Base-by-base conservation (phyloP, 352 stramenopile genomes). In the Plasmopara halstedii region DNA sequence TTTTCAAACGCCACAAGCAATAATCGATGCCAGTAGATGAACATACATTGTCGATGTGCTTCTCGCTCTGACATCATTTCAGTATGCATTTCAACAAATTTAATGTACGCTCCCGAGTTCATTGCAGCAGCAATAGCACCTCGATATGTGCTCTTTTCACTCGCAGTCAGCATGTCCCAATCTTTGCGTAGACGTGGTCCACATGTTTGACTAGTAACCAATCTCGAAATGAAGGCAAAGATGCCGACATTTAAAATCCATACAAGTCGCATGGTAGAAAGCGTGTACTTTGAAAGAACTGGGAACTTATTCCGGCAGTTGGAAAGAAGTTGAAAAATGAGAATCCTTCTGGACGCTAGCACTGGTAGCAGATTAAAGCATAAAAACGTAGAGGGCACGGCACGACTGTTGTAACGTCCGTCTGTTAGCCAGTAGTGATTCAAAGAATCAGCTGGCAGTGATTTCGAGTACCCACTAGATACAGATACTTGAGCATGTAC, bases 1-100 rank as follows among this genome's bases (percentile, higher is more conserved):
- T 91, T 94, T 48, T 94, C 82, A 42, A 85, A 94, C 2, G 29
- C 72, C 0, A 74, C 27, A 0, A 94, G 62, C 5, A 90, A 60
- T 2, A 70, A 49, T 11, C 79, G 75, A 40, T 91, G 79, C 82
- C 82, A 94, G 62, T 86, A 89, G 29, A 84, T 68, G 51, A 90
- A 91, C 71, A 89, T 86, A 44, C 77, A 88, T 58, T 80, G 66
- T 7, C 57, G 50, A 27, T 85, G 69, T 2, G 71, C 73, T 41
- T 83, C 63, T 41, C 47, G 50, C 29, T 79, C 64, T 14, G 71
- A 82, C 44, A 58, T 61, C 62, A 74, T 72, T 42, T 86, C 73
- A 3, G 66, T 80, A 51, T 85, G 73, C 50, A 85, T 78, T 49
- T 75, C 68, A 34, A 83, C 50, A 47, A 83, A 83, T 47, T 82